Evolutionary conservation across 75 land plant genomes (phyloP).

Genomic region (Cunninghamia lanceolata): DNA sequence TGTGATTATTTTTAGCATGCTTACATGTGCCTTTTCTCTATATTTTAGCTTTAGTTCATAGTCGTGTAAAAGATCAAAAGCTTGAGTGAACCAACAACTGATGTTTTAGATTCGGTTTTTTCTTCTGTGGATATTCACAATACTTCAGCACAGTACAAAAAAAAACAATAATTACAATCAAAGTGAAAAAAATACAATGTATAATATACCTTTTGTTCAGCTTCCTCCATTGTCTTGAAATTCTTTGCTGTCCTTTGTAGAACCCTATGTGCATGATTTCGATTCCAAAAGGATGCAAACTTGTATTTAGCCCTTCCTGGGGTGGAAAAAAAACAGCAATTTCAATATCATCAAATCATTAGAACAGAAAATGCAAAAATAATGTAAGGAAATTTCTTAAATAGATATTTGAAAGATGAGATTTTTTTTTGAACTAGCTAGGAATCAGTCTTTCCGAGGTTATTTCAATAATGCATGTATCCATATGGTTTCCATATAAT

Average conservation of each 20-base stretch:
- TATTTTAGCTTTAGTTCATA: neutral
- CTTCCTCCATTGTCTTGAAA: conserved; percentile 64
- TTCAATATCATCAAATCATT: conserved; percentile 9
- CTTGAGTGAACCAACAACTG: neutral
- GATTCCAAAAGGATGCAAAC: conserved; percentile 99
- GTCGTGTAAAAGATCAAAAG: neutral
- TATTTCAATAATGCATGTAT: neutral
- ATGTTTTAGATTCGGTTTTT: neutral
- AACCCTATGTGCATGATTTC: conserved; percentile 82
- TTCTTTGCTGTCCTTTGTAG: conserved; percentile 72
- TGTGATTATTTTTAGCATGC: neutral
- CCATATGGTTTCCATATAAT: neutral
- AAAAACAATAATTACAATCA: neutral
- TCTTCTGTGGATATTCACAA: neutral
- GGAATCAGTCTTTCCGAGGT: neutral
- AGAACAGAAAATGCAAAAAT: neutral
- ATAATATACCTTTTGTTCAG: conserved; percentile 59
- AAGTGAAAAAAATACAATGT: neutral
- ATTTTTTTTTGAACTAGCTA: neutral
- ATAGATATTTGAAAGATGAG: neutral
- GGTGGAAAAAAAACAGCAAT: conserved; percentile 8
- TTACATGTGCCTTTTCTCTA: neutral
- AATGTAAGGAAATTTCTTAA: neutral
- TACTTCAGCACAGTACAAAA: neutral
- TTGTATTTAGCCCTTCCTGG: conserved; percentile 94